Conservation (phyloP, 2,329 filamentous ascomycete genomes). For the Talaromyces sp. region DNA sequence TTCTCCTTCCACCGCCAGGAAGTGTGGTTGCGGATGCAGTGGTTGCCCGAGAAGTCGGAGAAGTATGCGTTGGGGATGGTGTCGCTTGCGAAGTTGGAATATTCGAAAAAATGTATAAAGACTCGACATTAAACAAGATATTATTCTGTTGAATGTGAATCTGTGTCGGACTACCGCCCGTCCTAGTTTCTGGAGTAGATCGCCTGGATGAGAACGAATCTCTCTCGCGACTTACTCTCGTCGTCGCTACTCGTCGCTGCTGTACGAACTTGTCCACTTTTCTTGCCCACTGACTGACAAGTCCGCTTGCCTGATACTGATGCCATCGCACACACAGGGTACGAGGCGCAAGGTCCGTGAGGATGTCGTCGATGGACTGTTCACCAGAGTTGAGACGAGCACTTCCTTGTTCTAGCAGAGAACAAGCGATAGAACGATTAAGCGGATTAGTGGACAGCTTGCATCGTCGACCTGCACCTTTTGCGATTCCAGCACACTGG, state of each 20-base stretch:
- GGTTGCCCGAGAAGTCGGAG: background rate
- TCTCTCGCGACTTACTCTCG: too few species aligned
- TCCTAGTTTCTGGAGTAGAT: background rate
- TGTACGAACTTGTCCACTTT: conserved; percentile 5
- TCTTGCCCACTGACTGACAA: background rate
- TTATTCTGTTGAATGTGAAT: background rate
- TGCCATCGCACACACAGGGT: conserved; percentile 18
- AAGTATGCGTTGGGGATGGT: background rate
- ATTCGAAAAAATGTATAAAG: background rate
- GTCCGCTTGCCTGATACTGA: conserved; percentile 14
- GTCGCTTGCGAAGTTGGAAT: background rate
- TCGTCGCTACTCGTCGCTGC: background rate
- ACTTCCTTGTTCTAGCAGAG: conserved; percentile 4
- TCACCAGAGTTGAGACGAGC: background rate
- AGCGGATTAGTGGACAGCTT: background rate
- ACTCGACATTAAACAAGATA: background rate
- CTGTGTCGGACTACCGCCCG: background rate
- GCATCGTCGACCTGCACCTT: background rate
- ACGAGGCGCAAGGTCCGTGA: conserved; percentile 18
- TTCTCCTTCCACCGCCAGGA: background rate
- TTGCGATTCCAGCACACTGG: conserved; percentile 1
- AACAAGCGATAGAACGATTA: background rate
- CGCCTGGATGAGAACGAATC: background rate
- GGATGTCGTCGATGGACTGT: conserved; percentile 10
- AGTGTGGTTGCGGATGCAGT: background rate